Base-by-base conservation (phyloP, 2,329 filamentous ascomycete genomes). In the Hymenotorrendiella dingleyae region DNA sequence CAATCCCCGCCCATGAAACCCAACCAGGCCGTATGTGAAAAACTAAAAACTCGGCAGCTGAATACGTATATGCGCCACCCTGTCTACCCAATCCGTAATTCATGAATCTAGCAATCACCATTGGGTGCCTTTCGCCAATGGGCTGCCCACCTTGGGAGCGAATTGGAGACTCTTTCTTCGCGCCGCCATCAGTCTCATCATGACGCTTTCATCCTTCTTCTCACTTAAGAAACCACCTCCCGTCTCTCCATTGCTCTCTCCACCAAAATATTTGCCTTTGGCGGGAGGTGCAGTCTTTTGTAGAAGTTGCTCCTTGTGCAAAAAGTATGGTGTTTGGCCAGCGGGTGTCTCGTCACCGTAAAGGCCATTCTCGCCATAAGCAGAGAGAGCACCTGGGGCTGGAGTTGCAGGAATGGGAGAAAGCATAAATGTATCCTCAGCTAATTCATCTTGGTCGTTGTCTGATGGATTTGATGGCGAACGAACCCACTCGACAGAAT, bases 131-230 rank as follows among this genome's bases (percentile, higher is more conserved):
- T 70, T 77, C 20, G 78, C 73, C 53, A 90, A 65, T 2, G 85
- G 86, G 62, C 85, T 90, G 14, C 76, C 81, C 45, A 87, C 67
- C 64, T 84, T 84, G 22, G 85, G 86, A 23, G 83, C 83, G 67
- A 82, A 88, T 58, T 86, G 83, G 62, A 88, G 61, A 58, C 83
- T 91, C 74, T 86, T 88, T 47, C 86, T 73, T 47, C 84, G 72
- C 1, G 84, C 84, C 9, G 82, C 79, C 71, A 86, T 78, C 47
- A 90, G 66, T 36, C 60, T 50, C 54, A 56, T 54, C 61, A 63
- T 61, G 16, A 63, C 54, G 43, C 67, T 68, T 54, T 68, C 59
- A 54, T 81, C 73, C 62, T 76, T 76, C 38, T 74, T 67, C 37
- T 62, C 64, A 43, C 62, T 64, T 42, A 79, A 57, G 4, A 76